Evolutionary conservation across 2,329 filamentous ascomycete genomes (phyloP).

Genomic region (Biscogniauxia mediterranea): DNA sequence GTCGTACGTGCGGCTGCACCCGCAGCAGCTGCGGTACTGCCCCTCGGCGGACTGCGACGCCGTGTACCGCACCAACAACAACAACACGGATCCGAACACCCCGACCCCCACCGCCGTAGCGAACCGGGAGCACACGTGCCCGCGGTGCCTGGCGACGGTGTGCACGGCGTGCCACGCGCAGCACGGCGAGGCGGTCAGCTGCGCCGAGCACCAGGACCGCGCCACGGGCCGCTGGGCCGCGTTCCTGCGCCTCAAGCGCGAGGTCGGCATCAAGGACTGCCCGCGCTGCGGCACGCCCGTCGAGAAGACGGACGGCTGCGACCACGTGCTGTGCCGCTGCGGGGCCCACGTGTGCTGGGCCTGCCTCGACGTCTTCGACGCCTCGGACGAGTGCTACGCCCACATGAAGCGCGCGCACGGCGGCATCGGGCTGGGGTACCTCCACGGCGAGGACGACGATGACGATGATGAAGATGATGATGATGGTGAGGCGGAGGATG

Average conservation of each 20-base stretch:
- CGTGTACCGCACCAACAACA: constrained; percentile 37
- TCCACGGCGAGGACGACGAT: too few species aligned
- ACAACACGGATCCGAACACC: too few species aligned
- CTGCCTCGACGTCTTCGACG: constrained; percentile 39
- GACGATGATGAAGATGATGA: too few species aligned
- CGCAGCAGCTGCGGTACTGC: constrained; percentile 37
- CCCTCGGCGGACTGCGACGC: constrained; percentile 43
- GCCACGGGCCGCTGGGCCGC: constrained; percentile 26
- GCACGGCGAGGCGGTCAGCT: constrained; percentile 34
- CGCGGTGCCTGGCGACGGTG: constrained; percentile 33
- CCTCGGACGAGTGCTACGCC: constrained; percentile 17
- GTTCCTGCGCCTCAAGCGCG: constrained; percentile 31
- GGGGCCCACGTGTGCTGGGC: constrained; percentile 47
- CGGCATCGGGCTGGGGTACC: too few species aligned
- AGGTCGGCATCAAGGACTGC: constrained; percentile 40
- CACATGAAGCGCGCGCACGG: constrained; percentile 22
- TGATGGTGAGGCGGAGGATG: too few species aligned
- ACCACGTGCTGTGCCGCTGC: constrained; percentile 47
- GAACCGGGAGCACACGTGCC: constrained; percentile 32
- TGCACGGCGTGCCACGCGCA: constrained; percentile 37
- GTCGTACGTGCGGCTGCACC: constrained; percentile 34
- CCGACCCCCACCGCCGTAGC: too few species aligned
- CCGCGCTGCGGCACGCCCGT: constrained; percentile 40
- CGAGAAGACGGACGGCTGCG: constrained; percentile 45
- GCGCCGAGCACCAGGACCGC: constrained; percentile 33